Percentiles rank a stretch among this genome's conserved stretches.
Conservation (phyloP, 495 filamentous ascomycete genomes). For the Podospora didyma region DNA sequence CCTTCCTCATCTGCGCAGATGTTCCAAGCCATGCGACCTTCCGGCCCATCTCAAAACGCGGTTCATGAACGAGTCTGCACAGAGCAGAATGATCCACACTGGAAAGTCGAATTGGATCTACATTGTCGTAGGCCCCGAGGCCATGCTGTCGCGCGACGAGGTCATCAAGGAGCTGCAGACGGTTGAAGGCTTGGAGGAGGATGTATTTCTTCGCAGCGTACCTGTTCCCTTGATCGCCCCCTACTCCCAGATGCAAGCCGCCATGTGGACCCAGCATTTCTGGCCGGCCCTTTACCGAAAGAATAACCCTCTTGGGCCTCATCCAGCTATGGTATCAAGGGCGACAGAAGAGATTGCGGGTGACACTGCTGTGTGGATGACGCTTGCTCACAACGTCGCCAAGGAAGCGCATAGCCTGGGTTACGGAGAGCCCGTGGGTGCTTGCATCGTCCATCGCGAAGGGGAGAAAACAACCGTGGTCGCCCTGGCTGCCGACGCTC, state of each 20-base stretch:
- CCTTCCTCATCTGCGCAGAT: constrained; percentile 75
- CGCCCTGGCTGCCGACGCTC: constrained; percentile 73
- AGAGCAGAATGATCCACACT: constrained; percentile 41
- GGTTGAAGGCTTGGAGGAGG: constrained; percentile 36
- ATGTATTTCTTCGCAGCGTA: constrained; percentile 48
- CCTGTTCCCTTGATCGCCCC: constrained; percentile 73
- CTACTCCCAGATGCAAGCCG: constrained; percentile 68
- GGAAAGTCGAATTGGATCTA: constrained; percentile 46
- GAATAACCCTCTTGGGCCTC: constrained; percentile 71
- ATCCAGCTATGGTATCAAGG: constrained; percentile 57
- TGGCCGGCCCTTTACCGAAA: constrained; percentile 91
- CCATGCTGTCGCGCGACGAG: constrained; percentile 36
- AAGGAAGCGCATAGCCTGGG: constrained; percentile 49
- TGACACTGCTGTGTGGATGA: constrained; percentile 59
- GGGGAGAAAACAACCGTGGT: constrained; percentile 48
- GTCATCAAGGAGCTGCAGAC: constrained; percentile 28
- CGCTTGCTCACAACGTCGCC: constrained; percentile 63
- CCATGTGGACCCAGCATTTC: constrained; percentile 67
- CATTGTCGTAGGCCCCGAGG: constrained; percentile 42
- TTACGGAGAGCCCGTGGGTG: constrained; percentile 68
- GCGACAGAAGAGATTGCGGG: constrained; percentile 53
- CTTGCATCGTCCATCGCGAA: constrained; percentile 69
- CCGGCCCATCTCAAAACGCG: constrained; percentile 48
- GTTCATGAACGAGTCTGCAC: constrained; percentile 43
- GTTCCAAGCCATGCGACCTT: constrained; percentile 67